phyloP scores from a whole-genome alignment of 2,329 filamentous ascomycete genomes.

The Fusarium cyanostomum region DNA sequence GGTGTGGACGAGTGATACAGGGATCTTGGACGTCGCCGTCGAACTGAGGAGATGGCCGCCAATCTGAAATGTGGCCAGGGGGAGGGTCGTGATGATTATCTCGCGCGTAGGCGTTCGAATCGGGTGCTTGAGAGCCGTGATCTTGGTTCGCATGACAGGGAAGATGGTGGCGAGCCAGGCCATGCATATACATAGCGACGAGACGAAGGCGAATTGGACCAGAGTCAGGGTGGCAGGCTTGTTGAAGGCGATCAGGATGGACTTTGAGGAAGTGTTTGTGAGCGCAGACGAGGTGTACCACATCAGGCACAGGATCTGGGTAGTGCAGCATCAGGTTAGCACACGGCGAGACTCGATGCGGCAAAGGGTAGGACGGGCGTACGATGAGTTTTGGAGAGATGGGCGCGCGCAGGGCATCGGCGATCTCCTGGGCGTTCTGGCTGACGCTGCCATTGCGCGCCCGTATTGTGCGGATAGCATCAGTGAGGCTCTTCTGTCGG shows the following conservation, averaged over 20 bases:
- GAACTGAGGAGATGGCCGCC: slow-evolving; percentile 93
- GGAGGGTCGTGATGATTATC: slow-evolving; percentile 87
- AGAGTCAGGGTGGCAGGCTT: slow-evolving; percentile 92
- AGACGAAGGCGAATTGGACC: slow-evolving; percentile 93
- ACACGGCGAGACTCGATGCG: slow-evolving; percentile 18
- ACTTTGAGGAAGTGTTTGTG: slow-evolving; percentile 97
- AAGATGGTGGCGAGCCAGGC: slow-evolving; percentile 79
- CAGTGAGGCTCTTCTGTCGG: slow-evolving; percentile 86
- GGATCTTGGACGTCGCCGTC: slow-evolving; percentile 92
- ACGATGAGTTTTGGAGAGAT: slow-evolving; percentile 90
- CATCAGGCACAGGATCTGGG: slow-evolving; percentile 81
- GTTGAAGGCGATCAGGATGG: slow-evolving; percentile 90
- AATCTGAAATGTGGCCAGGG: slow-evolving; percentile 91
- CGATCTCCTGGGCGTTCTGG: slow-evolving; percentile 93
- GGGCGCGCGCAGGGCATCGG: slow-evolving; percentile 88
- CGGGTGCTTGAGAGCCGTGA: slow-evolving; percentile 84
- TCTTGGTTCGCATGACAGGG: slow-evolving; percentile 72
- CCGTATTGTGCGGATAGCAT: slow-evolving; percentile 86
- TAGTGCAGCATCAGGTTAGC: slow-evolving; percentile 43
- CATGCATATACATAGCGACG: slow-evolving; percentile 83
- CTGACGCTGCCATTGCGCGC: slow-evolving; percentile 85
- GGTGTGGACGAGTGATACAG: slow-evolving; percentile 95
- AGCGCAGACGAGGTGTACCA: slow-evolving; percentile 97
- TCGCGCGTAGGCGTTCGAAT: slow-evolving; percentile 83
- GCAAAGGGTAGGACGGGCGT: slow-evolving; percentile 45